Evolutionary conservation across 192 early-diverging fungal genomes (phyloP).

Genomic region (Gryganskiella cystojenkinii): DNA sequence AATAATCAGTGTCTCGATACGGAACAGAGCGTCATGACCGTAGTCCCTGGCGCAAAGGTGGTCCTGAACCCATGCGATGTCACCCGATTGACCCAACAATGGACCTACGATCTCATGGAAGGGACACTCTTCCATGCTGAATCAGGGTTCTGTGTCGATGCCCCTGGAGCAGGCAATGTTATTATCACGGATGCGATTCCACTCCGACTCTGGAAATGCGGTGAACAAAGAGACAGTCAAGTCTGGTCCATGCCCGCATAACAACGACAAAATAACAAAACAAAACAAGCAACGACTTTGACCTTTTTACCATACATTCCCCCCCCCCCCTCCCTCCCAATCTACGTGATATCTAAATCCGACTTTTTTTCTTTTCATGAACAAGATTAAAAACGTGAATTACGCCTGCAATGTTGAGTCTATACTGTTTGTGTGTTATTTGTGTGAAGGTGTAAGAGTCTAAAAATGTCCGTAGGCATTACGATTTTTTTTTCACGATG

Average conservation of each 20-base stretch:
- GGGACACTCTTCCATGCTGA: slow-evolving; percentile 29
- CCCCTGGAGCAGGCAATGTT: slow-evolving; percentile 1
- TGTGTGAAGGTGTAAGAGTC: no score
- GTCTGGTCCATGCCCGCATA: slow-evolving; percentile 47
- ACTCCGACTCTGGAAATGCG: slow-evolving; percentile 27
- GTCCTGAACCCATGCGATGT: slow-evolving; percentile 36
- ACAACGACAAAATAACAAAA: neutral
- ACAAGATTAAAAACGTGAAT: no score
- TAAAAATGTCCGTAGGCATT: neutral
- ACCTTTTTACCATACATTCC: no score
- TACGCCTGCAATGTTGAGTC: no score
- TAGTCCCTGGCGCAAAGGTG: slow-evolving; percentile 6
- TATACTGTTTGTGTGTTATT: no score
- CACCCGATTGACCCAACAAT: slow-evolving; percentile 29
- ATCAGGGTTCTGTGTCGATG: slow-evolving; percentile 33
- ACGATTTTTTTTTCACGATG: neutral
- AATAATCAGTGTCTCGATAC: slow-evolving; percentile 33
- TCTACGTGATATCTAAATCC: no score
- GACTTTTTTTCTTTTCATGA: no score
- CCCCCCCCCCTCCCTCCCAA: no score
- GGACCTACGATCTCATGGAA: slow-evolving; percentile 41
- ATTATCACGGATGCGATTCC: neutral
- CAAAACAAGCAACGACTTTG: neutral
- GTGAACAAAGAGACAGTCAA: slow-evolving; percentile 33
- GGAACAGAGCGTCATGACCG: neutral